Evolutionary conservation across 306 rosid genomes (phyloP).

Genomic region (Senna siamea): DNA sequence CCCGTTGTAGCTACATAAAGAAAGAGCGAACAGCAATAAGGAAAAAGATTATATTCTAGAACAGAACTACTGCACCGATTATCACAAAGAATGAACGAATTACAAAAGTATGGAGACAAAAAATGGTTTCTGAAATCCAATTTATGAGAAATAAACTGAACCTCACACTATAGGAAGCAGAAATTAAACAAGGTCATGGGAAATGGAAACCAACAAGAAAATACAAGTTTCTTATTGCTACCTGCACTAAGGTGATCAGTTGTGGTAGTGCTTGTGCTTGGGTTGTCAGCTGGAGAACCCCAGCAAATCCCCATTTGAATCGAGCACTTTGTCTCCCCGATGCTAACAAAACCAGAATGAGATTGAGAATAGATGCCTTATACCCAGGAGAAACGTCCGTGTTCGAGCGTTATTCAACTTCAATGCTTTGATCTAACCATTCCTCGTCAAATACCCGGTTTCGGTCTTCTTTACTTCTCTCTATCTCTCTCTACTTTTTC

Average conservation of each 20-base stretch:
- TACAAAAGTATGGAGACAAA: not conserved
- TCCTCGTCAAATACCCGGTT: not conserved
- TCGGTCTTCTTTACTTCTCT: not conserved
- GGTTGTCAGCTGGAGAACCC: constrained; percentile 50
- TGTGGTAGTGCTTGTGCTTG: constrained; percentile 43
- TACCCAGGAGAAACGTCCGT: not conserved
- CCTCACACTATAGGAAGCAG: not conserved
- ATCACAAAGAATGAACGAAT: not conserved
- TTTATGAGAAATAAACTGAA: constrained; percentile 1
- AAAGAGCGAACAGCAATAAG: not conserved
- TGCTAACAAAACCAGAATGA: not conserved
- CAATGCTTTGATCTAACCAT: not conserved
- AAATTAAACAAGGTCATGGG: not conserved
- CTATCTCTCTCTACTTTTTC: not conserved
- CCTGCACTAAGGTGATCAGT: constrained; percentile 63
- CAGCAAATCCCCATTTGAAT: constrained; percentile 84
- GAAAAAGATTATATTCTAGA: not conserved
- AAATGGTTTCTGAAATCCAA: not conserved
- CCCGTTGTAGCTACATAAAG: constrained; percentile 40
- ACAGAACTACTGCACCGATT: constrained; percentile 13
- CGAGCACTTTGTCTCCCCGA: constrained; percentile 15
- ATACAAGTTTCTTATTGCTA: constrained; percentile 7
- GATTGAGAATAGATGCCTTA: not conserved
- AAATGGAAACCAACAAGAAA: not conserved
- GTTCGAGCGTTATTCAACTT: not conserved